Percentiles rank a stretch among this genome's conserved stretches.
These are phyloP conservation scores for Pholiota molesta DNA, from an alignment of 768 basidiomycete species.

Conservation along the genomic window DNA sequence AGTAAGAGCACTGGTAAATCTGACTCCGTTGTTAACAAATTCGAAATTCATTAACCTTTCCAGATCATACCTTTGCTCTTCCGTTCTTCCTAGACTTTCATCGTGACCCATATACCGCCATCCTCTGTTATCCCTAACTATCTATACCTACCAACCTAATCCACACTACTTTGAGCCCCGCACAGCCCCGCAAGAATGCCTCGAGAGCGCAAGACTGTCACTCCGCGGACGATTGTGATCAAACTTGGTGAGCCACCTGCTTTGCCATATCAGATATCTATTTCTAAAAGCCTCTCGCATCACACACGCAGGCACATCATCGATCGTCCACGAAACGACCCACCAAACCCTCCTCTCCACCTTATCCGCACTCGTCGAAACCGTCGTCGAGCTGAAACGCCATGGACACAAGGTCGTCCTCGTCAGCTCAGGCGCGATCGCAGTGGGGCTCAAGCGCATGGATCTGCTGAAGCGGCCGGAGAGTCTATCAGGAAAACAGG, in stretches of 20 bases:
- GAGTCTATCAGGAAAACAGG: conserved; percentile 89
- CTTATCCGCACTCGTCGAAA: conserved; percentile 91
- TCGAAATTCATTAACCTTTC: neutral
- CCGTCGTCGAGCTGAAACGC: conserved; percentile 73
- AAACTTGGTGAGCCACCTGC: conserved; percentile 64
- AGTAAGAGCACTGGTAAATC: neutral
- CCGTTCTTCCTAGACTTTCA: neutral
- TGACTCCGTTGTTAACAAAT: neutral
- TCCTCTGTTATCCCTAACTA: no score
- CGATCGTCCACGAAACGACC: conserved; percentile 93
- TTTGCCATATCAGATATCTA: neutral
- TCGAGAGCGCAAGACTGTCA: conserved; percentile 15
- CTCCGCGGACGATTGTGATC: conserved; percentile 75
- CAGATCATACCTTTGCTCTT: neutral
- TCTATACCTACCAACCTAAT: neutral
- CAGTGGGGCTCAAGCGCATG: conserved; percentile 94
- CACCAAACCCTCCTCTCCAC: conserved; percentile 91
- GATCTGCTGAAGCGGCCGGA: conserved; percentile 78
- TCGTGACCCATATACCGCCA: neutral
- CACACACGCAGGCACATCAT: conserved; percentile 75
- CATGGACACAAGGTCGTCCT: conserved; percentile 94
- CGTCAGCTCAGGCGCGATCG: conserved; percentile 97
- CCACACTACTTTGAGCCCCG: no score
- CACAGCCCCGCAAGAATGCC: neutral
- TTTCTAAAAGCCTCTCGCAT: neutral